These are phyloP conservation scores for Nicotiana otophora DNA, from an alignment of 257 asterid genomes.

Conservation along the genomic window DNA sequence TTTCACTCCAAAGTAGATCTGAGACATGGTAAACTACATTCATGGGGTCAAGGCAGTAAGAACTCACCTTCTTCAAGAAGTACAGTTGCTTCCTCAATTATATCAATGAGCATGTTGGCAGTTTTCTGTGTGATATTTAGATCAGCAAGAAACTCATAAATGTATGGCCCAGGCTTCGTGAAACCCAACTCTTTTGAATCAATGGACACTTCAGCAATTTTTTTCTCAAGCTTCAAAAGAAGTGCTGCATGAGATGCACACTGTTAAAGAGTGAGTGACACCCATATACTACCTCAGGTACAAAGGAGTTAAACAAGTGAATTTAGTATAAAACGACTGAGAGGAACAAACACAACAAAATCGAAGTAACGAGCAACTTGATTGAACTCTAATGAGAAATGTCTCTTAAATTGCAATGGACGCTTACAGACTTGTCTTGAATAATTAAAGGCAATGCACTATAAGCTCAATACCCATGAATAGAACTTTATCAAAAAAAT, in stretches of 20 bases:
- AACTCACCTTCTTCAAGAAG: conserved; percentile 92
- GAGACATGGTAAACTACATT: conserved; percentile 13
- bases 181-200: conserved; percentile 84
- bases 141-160: conserved; percentile 84
- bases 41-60: conserved; percentile 18
- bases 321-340: not conserved
- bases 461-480: conserved; percentile 2
- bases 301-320: conserved; percentile 1
- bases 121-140: conserved; percentile 65
- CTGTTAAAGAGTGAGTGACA: not conserved
- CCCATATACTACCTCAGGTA: not conserved
- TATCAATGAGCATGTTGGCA: conserved; percentile 65
- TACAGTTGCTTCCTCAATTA: conserved; percentile 64
- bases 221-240: conserved; percentile 88
- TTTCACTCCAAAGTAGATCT: conserved; percentile 4
- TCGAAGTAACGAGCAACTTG: not conserved
- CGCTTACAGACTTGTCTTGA: not conserved
- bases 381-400: not conserved
- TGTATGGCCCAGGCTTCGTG: conserved; percentile 88
- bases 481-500: not conserved
- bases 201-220: conserved; percentile 77
- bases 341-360: not conserved
- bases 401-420: not conserved
- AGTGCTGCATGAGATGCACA: conserved; percentile 68
- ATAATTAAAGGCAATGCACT: conserved; percentile 1